phyloP scores from a whole-genome alignment of 805 yeast genomes.

The Grigorovia transvaalensis region DNA sequence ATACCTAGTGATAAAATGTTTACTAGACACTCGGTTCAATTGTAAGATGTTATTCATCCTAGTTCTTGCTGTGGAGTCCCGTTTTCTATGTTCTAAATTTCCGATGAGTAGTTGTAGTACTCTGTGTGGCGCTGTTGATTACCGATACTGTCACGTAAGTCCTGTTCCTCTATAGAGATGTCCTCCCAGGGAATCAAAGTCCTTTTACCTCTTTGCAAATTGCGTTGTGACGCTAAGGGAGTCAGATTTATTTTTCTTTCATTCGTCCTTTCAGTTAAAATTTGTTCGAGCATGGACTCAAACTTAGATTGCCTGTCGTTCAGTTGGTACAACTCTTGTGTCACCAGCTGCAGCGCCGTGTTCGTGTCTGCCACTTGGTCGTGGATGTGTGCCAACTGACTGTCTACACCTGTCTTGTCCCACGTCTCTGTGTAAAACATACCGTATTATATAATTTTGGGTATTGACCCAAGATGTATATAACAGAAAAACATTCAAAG shows the following conservation, averaged over 20 bases:
- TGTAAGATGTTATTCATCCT: constrained; percentile 5
- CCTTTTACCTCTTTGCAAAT: constrained; percentile 5
- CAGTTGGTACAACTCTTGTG: not conserved
- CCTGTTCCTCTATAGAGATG: not conserved
- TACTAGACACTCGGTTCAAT: constrained; percentile 10
- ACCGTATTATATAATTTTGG: too few relatives aligned
- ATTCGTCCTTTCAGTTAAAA: not conserved
- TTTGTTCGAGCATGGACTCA: not conserved
- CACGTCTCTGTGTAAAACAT: not conserved
- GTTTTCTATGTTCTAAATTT: not conserved
- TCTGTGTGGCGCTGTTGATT: not conserved
- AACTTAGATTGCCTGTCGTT: not conserved
- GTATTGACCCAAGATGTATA: not conserved
- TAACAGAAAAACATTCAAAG: not conserved
- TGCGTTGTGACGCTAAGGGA: not conserved
- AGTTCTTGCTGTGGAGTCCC: not conserved
- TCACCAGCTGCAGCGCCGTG: not conserved
- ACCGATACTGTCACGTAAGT: constrained; percentile 3
- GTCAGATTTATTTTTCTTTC: not conserved
- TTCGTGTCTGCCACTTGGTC: constrained; percentile 1
- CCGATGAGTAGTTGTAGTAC: constrained; percentile 3
- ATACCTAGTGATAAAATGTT: constrained; percentile 16
- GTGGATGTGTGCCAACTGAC: not conserved
- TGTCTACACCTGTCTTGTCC: not conserved
- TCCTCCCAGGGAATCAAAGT: constrained; percentile 27